Evolutionary conservation across 257 asterid species (phyloP).

Genomic region (Gentiana macrophylla): DNA sequence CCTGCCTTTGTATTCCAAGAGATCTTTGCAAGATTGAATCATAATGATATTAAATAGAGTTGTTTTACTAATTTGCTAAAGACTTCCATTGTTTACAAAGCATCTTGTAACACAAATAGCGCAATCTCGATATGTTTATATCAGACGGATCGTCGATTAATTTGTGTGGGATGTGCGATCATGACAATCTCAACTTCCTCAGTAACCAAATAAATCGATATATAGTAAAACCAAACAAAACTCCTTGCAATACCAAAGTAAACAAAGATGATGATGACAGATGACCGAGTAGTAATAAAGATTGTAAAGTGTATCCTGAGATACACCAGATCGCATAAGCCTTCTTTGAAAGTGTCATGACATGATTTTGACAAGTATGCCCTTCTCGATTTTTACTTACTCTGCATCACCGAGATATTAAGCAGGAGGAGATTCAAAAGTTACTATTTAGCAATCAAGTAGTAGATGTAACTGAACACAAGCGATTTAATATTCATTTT

Average conservation of each 20-base stretch:
- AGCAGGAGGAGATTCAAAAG: neutral
- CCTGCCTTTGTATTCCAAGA: slow-evolving; percentile 78
- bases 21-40: slow-evolving; percentile 66
- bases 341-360: slow-evolving; percentile 73
- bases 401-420: slow-evolving; percentile 37
- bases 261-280: neutral
- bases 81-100: no score
- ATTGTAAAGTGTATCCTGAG: slow-evolving; percentile 70
- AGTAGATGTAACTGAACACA: no score
- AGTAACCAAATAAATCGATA: neutral
- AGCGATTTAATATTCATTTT: no score
- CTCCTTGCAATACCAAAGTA: no score
- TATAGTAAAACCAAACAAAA: neutral
- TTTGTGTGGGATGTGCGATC: slow-evolving; percentile 98
- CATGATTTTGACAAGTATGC: slow-evolving; percentile 70
- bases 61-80: neutral
- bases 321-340: slow-evolving; percentile 70
- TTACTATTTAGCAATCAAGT: no score
- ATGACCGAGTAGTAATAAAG: slow-evolving; percentile 87
- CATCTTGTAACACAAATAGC: slow-evolving; percentile 27
- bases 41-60: neutral
- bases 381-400: slow-evolving; percentile 56
- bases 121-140: slow-evolving; percentile 92
- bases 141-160: slow-evolving; percentile 82
- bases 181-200: slow-evolving; percentile 98